These are phyloP conservation scores for Syncephalastrum racemosum DNA, from an alignment of 371 early-diverging fungal genomes.

Conservation along the genomic window DNA sequence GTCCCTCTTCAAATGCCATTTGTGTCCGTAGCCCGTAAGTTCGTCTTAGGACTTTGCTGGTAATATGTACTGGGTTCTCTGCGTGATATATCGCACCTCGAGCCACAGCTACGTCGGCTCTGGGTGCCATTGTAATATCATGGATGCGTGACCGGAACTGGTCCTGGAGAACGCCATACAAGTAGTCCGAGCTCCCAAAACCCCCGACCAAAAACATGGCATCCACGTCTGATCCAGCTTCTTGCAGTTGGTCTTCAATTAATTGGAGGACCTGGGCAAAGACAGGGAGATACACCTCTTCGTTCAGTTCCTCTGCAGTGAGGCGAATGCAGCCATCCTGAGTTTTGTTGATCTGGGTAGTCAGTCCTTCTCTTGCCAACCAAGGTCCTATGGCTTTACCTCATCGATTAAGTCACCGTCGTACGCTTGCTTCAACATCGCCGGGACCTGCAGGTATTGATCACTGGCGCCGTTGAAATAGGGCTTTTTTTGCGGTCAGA, in stretches of 20 bases:
- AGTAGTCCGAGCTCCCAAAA: slow-evolving; percentile 52
- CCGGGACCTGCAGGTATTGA: slow-evolving; percentile 33
- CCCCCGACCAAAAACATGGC: slow-evolving; percentile 54
- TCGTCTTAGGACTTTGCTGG: slow-evolving; percentile 14
- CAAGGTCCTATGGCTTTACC: not conserved
- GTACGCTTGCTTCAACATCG: slow-evolving; percentile 14
- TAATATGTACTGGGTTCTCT: slow-evolving; percentile 10
- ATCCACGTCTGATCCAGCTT: slow-evolving; percentile 23
- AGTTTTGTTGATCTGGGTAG: not conserved
- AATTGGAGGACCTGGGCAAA: slow-evolving; percentile 38
- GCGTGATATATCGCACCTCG: slow-evolving; percentile 28
- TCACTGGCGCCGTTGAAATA: slow-evolving; percentile 56
- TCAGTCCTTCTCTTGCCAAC: not conserved
- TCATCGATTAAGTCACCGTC: slow-evolving; percentile 18
- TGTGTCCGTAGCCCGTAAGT: slow-evolving; percentile 26
- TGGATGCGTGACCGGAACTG: slow-evolving; percentile 24
- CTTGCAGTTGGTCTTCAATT: slow-evolving; percentile 40
- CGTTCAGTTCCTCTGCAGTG: slow-evolving; percentile 33
- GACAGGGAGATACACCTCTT: slow-evolving; percentile 45
- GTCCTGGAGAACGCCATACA: slow-evolving; percentile 33
- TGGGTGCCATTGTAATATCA: slow-evolving; percentile 20
- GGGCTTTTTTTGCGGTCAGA: slow-evolving; percentile 33
- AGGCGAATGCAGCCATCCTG: slow-evolving; percentile 36
- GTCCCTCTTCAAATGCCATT: slow-evolving; percentile 22
- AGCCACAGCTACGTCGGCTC: slow-evolving; percentile 27